These are phyloP conservation scores for Geotrichum phurueaensis DNA, from an alignment of 1,139 yeast species.

Conservation along the genomic window DNA sequence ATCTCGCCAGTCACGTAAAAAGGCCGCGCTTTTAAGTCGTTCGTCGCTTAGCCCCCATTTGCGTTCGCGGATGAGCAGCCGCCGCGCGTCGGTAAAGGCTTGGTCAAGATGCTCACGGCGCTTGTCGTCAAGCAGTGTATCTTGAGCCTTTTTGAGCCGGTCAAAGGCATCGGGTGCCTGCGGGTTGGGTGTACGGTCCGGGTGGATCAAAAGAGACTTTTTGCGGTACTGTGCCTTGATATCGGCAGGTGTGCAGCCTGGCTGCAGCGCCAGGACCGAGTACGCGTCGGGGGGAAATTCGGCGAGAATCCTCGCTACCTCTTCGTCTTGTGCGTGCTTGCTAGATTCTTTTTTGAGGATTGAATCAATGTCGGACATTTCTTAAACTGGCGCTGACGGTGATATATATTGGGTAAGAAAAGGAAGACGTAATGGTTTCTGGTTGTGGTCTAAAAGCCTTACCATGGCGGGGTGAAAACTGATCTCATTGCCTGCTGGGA, in stretches of 20 bases:
- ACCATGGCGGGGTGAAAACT: not conserved
- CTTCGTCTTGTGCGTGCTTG: constrained; percentile 39
- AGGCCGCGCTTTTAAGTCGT: constrained; percentile 38
- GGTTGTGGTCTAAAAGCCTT: not conserved
- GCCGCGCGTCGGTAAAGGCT: constrained; percentile 42
- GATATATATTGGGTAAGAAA: not conserved
- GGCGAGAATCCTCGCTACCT: constrained; percentile 49
- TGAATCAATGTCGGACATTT: constrained; percentile 27
- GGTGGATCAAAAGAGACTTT: constrained; percentile 61
- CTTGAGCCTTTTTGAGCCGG: constrained; percentile 39
- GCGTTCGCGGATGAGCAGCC: constrained; percentile 41
- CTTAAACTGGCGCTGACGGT: not conserved
- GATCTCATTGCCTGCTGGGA: not conserved
- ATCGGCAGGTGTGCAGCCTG: constrained; percentile 39
- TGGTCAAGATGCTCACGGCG: constrained; percentile 37
- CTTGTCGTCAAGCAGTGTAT: constrained; percentile 34
- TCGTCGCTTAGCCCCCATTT: constrained; percentile 40
- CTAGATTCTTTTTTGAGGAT: constrained; percentile 33
- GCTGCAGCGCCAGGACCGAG: constrained; percentile 50
- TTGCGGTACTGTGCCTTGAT: constrained; percentile 49
- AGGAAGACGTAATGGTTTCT: not conserved
- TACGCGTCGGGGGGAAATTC: constrained; percentile 50
- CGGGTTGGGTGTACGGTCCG: constrained; percentile 54
- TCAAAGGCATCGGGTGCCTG: constrained; percentile 63
- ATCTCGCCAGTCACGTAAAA: constrained; percentile 38